Base-by-base conservation (phyloP, 2,329 filamentous ascomycete species). In the Atkinsonella hypoxylon region DNA sequence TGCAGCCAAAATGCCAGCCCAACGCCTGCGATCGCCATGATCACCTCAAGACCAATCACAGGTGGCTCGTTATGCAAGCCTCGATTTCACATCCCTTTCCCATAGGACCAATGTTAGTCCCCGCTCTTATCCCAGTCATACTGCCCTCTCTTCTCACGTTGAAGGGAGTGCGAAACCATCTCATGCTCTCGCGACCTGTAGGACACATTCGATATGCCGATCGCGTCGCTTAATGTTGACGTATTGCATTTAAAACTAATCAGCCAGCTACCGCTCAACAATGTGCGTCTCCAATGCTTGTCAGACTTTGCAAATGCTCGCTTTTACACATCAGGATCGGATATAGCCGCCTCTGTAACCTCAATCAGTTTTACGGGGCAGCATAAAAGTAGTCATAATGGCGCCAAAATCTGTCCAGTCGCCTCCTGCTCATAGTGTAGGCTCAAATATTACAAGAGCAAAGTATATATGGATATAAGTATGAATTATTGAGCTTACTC, bases 41-140 rank as follows among this genome's bases (percentile, higher is more conserved):
- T 42, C 31, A 8, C 30, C 30, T 31, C 42, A 44, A 22, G 32
- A 30, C 50, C 51, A 52, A 49, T 49, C 47, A 47, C 43, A 6
- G 18, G 30, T 18, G 26, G 8, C 47, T 49, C 18, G 18, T 43
- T n/a, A 43, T 49, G 47, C 51, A 47, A 40, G 42, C 43, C 38
- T 38, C 47, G 38, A 30, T 41, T 18, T 32, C n/a, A 17, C 47
- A 47, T 43, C 18, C 38, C 10, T 39, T 36, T 51, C 39, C 36
- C 41, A 36, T 47, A 47, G 39, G 39, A 11, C 49, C 18, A 13
- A 20, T 9, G 11, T 32, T 13, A 7, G 11, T n/a, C 39, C 17
- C 38, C 17, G 39, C 30, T 22, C 39, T 47, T 30, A 43, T 47
- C 38, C 38, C 44, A 51, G 45, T 44, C 49, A 38, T 26, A 44